phyloP scores from a whole-genome alignment of 495 filamentous ascomycete species.

The Lineolata rhizophorae region DNA sequence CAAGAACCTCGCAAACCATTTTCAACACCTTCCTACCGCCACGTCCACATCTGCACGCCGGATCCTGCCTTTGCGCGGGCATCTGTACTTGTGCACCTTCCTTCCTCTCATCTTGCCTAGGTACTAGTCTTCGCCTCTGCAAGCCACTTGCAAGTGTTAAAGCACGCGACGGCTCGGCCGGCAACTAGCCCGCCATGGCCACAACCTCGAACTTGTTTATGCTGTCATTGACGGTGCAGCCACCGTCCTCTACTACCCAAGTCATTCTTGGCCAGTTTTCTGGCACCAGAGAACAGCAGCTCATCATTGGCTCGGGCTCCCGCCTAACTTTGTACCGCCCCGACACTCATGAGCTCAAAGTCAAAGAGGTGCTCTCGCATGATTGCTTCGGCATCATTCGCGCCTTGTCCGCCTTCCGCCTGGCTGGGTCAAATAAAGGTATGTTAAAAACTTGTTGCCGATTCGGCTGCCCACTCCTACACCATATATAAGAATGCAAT shows the following conservation, averaged over 20 bases:
- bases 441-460: slow-evolving; percentile 28
- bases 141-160: too few relatives aligned
- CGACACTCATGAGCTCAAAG: slow-evolving; percentile 64
- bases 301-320: slow-evolving; percentile 82
- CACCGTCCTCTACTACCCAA: slow-evolving; percentile 69
- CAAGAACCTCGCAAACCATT: too few relatives aligned
- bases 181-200: slow-evolving; percentile 50
- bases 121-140: too few relatives aligned
- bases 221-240: slow-evolving; percentile 86
- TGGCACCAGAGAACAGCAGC: slow-evolving; percentile 88
- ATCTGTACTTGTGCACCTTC: too few relatives aligned
- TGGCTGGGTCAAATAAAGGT: slow-evolving; percentile 94
- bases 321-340: slow-evolving; percentile 72
- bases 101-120: too few relatives aligned
- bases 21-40: too few relatives aligned
- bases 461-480: slow-evolving; percentile 1
- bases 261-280: slow-evolving; percentile 86
- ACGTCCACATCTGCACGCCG: too few relatives aligned
- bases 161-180: slow-evolving; percentile 1
- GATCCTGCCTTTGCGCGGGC: too few relatives aligned
- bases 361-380: slow-evolving; percentile 65
- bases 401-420: slow-evolving; percentile 62
- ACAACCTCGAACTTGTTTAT: slow-evolving; percentile 95
- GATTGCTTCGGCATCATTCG: slow-evolving; percentile 94
- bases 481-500: slow-evolving; percentile 27